Conservation (phyloP, 2,329 filamentous ascomycete genomes). For the Aureobasidium sp. region DNA sequence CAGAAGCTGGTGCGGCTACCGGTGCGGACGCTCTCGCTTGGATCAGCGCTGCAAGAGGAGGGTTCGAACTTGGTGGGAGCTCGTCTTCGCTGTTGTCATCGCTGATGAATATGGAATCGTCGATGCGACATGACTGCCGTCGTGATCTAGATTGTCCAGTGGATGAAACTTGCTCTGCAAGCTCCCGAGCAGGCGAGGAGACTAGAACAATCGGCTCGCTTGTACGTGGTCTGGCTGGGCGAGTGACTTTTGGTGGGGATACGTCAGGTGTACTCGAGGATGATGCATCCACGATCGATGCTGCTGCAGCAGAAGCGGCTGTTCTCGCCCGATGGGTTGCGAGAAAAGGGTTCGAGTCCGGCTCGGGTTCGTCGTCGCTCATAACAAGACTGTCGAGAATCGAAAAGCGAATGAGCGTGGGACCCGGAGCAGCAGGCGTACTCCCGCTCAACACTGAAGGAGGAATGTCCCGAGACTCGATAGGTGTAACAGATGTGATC, state of each 20-base stretch:
- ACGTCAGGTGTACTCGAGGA: not conserved
- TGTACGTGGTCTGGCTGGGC: not conserved
- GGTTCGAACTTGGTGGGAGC: not conserved
- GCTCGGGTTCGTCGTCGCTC: not conserved
- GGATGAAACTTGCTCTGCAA: not conserved
- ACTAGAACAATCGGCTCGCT: slow-evolving; percentile 4
- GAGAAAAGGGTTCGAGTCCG: not conserved
- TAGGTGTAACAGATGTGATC: too few relatives aligned
- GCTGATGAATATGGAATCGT: not conserved
- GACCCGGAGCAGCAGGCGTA: too few relatives aligned
- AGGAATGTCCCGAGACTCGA: too few relatives aligned
- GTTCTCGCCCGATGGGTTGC: not conserved
- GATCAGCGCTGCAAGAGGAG: not conserved
- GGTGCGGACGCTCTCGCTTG: not conserved
- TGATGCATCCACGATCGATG: not conserved
- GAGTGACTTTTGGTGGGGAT: not conserved
- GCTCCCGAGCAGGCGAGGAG: not conserved
- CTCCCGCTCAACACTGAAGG: too few relatives aligned
- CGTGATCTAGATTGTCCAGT: too few relatives aligned
- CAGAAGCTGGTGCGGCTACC: too few relatives aligned
- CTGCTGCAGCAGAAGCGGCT: not conserved
- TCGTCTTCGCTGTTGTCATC: not conserved
- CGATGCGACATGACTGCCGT: not conserved
- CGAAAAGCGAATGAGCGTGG: too few relatives aligned
- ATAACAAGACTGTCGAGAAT: not conserved